Evolutionary conservation across 164 flowering plant genomes (phyloP).

Genomic region (Paratinospora sagittata): DNA sequence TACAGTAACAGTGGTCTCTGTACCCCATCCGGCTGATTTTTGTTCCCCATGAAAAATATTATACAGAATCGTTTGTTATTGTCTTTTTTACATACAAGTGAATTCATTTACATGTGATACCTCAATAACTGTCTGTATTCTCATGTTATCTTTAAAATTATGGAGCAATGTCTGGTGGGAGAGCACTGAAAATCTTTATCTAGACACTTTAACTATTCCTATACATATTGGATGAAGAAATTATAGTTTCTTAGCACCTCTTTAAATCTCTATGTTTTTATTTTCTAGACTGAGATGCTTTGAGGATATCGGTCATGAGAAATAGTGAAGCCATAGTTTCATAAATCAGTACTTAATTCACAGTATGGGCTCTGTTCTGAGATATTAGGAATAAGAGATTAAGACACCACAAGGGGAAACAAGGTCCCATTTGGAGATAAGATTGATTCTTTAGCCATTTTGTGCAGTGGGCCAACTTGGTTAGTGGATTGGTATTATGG

Average conservation of each 20-base stretch:
- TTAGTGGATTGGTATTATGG: constrained; percentile 2
- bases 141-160: not conserved
- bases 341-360: constrained; percentile 17
- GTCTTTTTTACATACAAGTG: not conserved
- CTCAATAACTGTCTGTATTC: not conserved
- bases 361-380: not conserved
- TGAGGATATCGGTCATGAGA: not conserved
- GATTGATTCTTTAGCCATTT: not conserved
- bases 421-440: not conserved
- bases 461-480: not conserved
- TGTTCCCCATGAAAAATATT: not conserved
- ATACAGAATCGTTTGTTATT: not conserved
- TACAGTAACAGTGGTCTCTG: not conserved
- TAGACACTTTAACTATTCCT: too few relatives aligned
- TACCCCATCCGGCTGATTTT: not conserved
- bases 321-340: too few relatives aligned
- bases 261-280: not conserved
- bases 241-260: not conserved
- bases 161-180: not conserved
- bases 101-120: not conserved
- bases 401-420: not conserved
- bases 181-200: not conserved
- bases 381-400: too few relatives aligned
- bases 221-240: not conserved
- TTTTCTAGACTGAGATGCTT: constrained; percentile 6